Evolutionary conservation across 2,329 filamentous ascomycete genomes (phyloP), one percentile per base, ranked within the genome.

Genomic region (Simplicillium sp.): DNA sequence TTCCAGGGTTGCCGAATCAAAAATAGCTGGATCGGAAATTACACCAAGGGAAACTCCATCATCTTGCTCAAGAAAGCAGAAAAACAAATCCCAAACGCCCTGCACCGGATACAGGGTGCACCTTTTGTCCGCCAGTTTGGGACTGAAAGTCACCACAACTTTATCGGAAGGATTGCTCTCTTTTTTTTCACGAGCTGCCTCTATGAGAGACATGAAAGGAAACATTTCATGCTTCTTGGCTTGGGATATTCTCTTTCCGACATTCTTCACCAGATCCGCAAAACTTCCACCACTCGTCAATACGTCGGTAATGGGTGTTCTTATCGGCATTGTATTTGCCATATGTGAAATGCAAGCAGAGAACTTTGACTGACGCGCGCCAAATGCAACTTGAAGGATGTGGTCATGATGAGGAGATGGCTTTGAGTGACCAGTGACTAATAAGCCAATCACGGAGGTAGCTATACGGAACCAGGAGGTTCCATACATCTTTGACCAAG

Each of bases 391-490:
- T 15, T 34, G 32, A n/a, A 39, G 15, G 11, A 18, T 35, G 31
- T 14, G 11, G 17, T 39, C 38, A n/a, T 39, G 31, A 20, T 35
- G 31, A 16, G 32, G 38, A 12, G 38, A 11, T 3, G 38, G 38
- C 31, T 17, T 16, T 7, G 38, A 12, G 32, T 35, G 38, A n/a
- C 17, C 38, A 31, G 38, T 32, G 11, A 32, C 34, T 16, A 39
- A 16, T 8, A 39, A 32, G 18, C 38, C 38, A 20, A 39, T 35
- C 6, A 13, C 31, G 3, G 38, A 25, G 11, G 18, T 29, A 7
- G 38, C 38, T 1, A 39, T 32, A 17, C 38, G 38, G 32, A 39
- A 39, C 38, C 38, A 39, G 15, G 38, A 39, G 4, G 38, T 39
- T 12, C 32, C 11, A 20, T 39, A 34, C 3, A 34, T 29, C 17